Evolutionary conservation across 805 yeast species (phyloP).

Genomic region (Tetrapisispora nanseiensis): DNA sequence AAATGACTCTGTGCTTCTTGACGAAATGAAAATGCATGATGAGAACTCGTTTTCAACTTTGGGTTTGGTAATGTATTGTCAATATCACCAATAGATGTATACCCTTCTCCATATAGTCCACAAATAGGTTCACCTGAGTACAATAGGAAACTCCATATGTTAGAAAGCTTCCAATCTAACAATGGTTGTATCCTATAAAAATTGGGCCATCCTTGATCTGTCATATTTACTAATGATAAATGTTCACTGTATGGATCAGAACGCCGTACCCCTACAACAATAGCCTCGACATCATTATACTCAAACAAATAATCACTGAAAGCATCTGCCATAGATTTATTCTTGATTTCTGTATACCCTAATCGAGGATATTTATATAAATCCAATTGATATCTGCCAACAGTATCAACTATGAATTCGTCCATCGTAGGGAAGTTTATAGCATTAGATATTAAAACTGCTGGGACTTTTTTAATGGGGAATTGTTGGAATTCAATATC

Average conservation of each 20-base stretch:
- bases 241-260: constrained; percentile 75
- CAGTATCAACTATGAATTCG: constrained; percentile 50
- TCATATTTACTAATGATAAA: constrained; percentile 51
- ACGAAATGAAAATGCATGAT: constrained; percentile 11
- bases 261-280: constrained; percentile 80
- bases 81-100: constrained; percentile 82
- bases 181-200: constrained; percentile 83
- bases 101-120: constrained; percentile 68
- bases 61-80: constrained; percentile 69
- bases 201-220: constrained; percentile 89
- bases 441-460: constrained; percentile 71
- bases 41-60: constrained; percentile 27
- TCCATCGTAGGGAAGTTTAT: constrained; percentile 66
- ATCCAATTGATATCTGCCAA: constrained; percentile 44
- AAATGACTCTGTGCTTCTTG: constrained; percentile 10
- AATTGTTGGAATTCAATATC: constrained; percentile 6
- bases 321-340: constrained; percentile 52
- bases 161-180: constrained; percentile 74
- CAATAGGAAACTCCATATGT: constrained; percentile 76
- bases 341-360: constrained; percentile 5
- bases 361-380: constrained; percentile 30
- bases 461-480: constrained; percentile 25
- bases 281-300: constrained; percentile 50
- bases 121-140: constrained; percentile 57
- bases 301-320: constrained; percentile 50